Evolutionary conservation across 2,329 filamentous ascomycete species (phyloP).

Genomic region (Colletotrichum zoysiae): DNA sequence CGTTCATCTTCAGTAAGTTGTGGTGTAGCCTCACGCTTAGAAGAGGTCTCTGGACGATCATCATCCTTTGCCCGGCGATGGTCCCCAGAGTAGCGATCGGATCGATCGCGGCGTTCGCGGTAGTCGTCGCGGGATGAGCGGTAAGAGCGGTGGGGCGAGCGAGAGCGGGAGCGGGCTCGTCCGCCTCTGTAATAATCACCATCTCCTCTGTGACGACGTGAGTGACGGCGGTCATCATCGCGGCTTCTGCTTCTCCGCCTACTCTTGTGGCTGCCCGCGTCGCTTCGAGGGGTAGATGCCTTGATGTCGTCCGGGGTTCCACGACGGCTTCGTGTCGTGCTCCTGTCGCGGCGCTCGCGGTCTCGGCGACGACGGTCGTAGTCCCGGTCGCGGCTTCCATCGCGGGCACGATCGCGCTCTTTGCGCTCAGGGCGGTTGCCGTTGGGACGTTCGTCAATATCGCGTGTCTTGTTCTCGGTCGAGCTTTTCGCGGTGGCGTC

Average conservation of each 20-base stretch:
- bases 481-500: slow-evolving; percentile 81
- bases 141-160: slow-evolving; percentile 75
- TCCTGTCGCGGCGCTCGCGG: slow-evolving; percentile 68
- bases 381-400: slow-evolving; percentile 59
- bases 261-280: slow-evolving; percentile 84
- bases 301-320: slow-evolving; percentile 69
- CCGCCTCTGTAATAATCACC: slow-evolving; percentile 76
- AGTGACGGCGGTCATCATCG: slow-evolving; percentile 80
- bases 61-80: slow-evolving; percentile 68
- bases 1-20: slow-evolving; percentile 94
- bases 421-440: slow-evolving; percentile 59
- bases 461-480: slow-evolving; percentile 60
- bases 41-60: slow-evolving; percentile 52
- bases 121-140: slow-evolving; percentile 65
- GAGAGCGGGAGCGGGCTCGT: slow-evolving; percentile 71
- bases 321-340: slow-evolving; percentile 59
- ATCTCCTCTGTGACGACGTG: slow-evolving; percentile 76
- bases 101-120: slow-evolving; percentile 67
- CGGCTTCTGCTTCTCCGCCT: slow-evolving; percentile 84
- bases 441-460: slow-evolving; percentile 71
- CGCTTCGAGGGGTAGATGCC: slow-evolving; percentile 78
- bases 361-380: slow-evolving; percentile 62
- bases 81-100: slow-evolving; percentile 51
- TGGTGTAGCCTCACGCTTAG: slow-evolving; percentile 69
- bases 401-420: slow-evolving; percentile 68